Conservation (phyloP, 768 basidiomycete species). For the Pleurotus sapidus region DNA sequence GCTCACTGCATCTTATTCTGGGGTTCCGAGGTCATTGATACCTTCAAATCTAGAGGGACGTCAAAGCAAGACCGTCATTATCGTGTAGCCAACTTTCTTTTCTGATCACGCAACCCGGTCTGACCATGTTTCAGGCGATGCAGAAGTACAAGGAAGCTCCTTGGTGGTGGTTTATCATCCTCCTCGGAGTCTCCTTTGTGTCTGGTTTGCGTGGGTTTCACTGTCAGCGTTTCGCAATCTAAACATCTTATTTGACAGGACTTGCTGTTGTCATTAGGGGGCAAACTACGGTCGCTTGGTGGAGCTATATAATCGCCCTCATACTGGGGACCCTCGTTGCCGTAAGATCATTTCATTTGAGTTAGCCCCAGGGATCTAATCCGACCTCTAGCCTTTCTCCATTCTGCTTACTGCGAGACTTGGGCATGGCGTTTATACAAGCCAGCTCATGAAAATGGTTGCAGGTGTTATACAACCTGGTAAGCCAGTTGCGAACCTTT, state of each 20-base stretch:
- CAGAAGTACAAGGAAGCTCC: slow-evolving; percentile 59
- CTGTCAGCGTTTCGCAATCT: background rate
- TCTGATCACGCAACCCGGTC: background rate
- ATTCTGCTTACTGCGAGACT: slow-evolving; percentile 52
- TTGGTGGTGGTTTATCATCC: slow-evolving; percentile 55
- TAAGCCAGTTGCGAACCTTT: slow-evolving; percentile 66
- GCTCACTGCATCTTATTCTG: slow-evolving; percentile 57
- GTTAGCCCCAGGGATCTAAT: background rate
- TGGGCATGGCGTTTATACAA: slow-evolving; percentile 59
- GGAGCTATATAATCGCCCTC: slow-evolving; percentile 58
- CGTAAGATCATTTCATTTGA: slow-evolving; percentile 15
- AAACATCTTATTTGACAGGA: slow-evolving; percentile 21
- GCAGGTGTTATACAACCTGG: slow-evolving; percentile 59
- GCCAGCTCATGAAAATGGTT: slow-evolving; percentile 65
- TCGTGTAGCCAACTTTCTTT: slow-evolving; percentile 26
- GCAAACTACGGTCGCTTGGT: slow-evolving; percentile 60
- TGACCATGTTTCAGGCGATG: slow-evolving; percentile 35
- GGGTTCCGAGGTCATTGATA: slow-evolving; percentile 45
- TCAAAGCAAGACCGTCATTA: slow-evolving; percentile 51
- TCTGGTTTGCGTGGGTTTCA: slow-evolving; percentile 37
- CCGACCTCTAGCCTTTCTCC: slow-evolving; percentile 44
- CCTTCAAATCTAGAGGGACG: slow-evolving; percentile 43
- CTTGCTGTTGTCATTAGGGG: slow-evolving; percentile 55
- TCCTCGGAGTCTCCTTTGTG: slow-evolving; percentile 49
- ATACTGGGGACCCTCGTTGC: slow-evolving; percentile 44